These are phyloP conservation scores for Aspergillus pseudoviridinutans DNA, from an alignment of 2,329 filamentous ascomycete species.

Conservation along the genomic window DNA sequence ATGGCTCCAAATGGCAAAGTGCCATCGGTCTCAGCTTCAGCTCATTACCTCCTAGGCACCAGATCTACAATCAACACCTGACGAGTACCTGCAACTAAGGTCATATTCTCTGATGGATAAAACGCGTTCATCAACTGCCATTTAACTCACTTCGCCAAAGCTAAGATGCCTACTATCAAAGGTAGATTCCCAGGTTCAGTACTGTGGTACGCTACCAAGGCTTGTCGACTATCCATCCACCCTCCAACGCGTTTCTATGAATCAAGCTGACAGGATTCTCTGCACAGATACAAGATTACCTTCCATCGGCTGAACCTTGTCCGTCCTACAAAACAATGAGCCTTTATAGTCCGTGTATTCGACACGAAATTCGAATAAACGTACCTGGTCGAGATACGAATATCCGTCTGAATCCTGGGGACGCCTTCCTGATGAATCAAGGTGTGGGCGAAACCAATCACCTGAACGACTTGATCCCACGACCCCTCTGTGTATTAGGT, in stretches of 20 bases:
- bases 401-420: slow-evolving; percentile 77
- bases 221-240: neutral
- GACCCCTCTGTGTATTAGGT: slow-evolving; percentile 61
- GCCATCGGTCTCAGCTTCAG: neutral
- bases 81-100: neutral
- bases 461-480: slow-evolving; percentile 77
- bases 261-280: slow-evolving; percentile 38
- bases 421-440: slow-evolving; percentile 69
- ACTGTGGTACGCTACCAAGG: neutral
- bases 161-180: neutral
- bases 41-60: neutral
- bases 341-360: neutral
- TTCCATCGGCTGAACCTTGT: slow-evolving; percentile 72
- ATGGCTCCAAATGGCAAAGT: neutral
- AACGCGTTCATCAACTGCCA: neutral
- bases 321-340: slow-evolving; percentile 52
- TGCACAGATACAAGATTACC: slow-evolving; percentile 65
- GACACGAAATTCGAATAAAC: neutral
- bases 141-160: neutral
- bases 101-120: neutral
- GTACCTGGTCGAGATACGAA: slow-evolving; percentile 73
- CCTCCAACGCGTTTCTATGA: neutral
- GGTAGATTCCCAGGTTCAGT: neutral
- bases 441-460: slow-evolving; percentile 74
- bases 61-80: neutral